These are phyloP conservation scores for Daedaleopsis nitida DNA, from an alignment of 768 basidiomycete genomes.

Conservation along the genomic window DNA sequence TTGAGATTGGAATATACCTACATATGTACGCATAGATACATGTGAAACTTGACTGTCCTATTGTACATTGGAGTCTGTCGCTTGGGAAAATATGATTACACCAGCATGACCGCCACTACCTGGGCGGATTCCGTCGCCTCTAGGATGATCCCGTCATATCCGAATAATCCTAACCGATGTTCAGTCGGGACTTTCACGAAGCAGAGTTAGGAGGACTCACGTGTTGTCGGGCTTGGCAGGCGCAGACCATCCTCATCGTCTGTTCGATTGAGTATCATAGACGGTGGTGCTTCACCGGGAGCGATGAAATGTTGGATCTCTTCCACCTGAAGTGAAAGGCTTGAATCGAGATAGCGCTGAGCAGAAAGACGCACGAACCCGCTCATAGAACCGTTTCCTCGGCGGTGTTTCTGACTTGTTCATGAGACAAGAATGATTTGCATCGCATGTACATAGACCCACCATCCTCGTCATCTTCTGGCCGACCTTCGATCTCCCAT, in stretches of 20 bases:
- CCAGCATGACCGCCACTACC: constrained; percentile 71
- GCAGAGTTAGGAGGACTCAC: constrained; percentile 44
- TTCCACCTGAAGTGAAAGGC: constrained; percentile 63
- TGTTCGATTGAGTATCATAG: constrained; percentile 80
- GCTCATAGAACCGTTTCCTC: constrained; percentile 69
- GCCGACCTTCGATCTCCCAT: constrained; percentile 81
- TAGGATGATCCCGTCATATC: constrained; percentile 80
- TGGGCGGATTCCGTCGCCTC: constrained; percentile 81
- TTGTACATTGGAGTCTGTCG: background rate
- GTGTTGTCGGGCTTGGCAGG: constrained; percentile 64
- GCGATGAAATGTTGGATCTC: constrained; percentile 77
- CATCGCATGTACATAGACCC: constrained; percentile 6
- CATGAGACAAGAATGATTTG: constrained; percentile 4
- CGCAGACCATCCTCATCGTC: constrained; percentile 74
- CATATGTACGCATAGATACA: background rate
- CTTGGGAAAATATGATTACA: constrained; percentile 28
- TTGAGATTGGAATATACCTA: background rate
- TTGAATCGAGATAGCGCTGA: background rate
- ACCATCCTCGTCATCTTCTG: constrained; percentile 87
- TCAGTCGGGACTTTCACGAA: constrained; percentile 2
- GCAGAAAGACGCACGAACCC: constrained; percentile 42
- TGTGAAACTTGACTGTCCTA: background rate
- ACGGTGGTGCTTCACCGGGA: constrained; percentile 72
- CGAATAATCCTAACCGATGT: constrained; percentile 51
- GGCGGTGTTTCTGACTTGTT: constrained; percentile 64